Conservation (phyloP, 2,329 filamentous ascomycete genomes). For the Penicillium sp. region DNA sequence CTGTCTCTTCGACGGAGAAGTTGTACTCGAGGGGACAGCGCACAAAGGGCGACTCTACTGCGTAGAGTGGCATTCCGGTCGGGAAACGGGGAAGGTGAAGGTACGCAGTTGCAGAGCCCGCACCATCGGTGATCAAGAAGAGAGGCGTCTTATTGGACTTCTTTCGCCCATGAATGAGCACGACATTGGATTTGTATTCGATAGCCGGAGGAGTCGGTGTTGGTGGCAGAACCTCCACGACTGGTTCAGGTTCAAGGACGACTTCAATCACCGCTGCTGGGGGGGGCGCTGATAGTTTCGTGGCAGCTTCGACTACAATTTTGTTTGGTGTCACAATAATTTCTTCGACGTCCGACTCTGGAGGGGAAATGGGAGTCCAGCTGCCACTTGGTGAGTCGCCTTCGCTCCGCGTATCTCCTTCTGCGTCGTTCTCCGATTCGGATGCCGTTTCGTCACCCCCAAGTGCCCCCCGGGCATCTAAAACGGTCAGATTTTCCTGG, state of each 20-base stretch:
- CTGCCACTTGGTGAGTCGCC: no score
- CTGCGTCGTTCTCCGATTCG: not conserved
- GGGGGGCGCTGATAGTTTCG: not conserved
- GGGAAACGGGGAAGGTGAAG: slow-evolving; percentile 13
- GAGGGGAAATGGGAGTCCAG: no score
- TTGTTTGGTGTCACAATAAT: no score
- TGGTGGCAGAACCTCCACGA: no score
- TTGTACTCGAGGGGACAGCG: not conserved
- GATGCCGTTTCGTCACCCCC: not conserved
- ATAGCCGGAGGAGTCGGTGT: not conserved
- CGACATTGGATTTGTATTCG: not conserved
- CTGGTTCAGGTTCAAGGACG: not conserved
- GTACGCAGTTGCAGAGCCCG: slow-evolving; percentile 14
- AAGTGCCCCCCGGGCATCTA: not conserved
- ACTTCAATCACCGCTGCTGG: not conserved
- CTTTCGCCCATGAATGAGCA: slow-evolving; percentile 14
- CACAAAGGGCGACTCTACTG: slow-evolving; percentile 14
- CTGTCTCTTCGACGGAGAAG: slow-evolving; percentile 14
- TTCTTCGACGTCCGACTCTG: no score
- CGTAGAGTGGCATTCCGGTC: slow-evolving; percentile 14
- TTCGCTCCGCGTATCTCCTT: no score
- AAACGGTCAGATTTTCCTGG: not conserved
- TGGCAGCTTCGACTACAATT: no score
- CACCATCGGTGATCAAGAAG: slow-evolving; percentile 15
- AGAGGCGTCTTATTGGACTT: not conserved